Percentiles rank a stretch among this genome's conserved stretches.
phyloP scores from a whole-genome alignment of 495 filamentous ascomycete species.

The Pseudoneurospora amorphoporcata region DNA sequence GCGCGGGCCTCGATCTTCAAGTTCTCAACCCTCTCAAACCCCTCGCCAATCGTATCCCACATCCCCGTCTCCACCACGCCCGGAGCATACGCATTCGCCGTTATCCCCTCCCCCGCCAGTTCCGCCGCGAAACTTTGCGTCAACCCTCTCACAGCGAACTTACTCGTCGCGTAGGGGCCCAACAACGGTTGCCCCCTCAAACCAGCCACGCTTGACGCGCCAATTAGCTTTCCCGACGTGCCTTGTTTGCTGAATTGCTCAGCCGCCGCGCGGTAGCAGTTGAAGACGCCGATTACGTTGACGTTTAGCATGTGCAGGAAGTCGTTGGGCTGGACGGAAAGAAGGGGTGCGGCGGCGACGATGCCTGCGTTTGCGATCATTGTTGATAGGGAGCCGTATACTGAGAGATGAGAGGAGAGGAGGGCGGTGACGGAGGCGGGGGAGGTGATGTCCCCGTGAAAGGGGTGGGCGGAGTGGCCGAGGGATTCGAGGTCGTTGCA shows the following conservation, averaged over 20 bases:
- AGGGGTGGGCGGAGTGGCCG: constrained; percentile 31
- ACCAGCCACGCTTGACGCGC: constrained; percentile 44
- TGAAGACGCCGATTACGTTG: constrained; percentile 48
- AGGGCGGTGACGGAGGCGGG: constrained; percentile 37
- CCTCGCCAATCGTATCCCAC: constrained; percentile 50
- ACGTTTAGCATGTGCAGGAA: constrained; percentile 40
- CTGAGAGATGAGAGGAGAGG: constrained; percentile 32
- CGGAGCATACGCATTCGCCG: constrained; percentile 52
- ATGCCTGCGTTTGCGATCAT: constrained; percentile 57
- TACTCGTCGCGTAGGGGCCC: constrained; percentile 47
- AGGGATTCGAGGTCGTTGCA: constrained; percentile 23
- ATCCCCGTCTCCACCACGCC: constrained; percentile 52
- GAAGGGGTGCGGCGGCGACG: constrained; percentile 39
- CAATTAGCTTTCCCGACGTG: constrained; percentile 42
- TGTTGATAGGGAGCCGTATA: constrained; percentile 44
- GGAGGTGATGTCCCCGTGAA: constrained; percentile 46
- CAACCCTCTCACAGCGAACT: constrained; percentile 51
- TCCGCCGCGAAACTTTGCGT: constrained; percentile 50
- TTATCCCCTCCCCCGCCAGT: constrained; percentile 46
- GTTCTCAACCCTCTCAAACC: constrained; percentile 22
- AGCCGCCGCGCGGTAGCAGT: constrained; percentile 45
- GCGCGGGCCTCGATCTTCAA: constrained; percentile 23
- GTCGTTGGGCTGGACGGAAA: constrained; percentile 42
- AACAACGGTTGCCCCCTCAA: constrained; percentile 44
- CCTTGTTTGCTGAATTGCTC: constrained; percentile 44